Base-by-base conservation (phyloP, 2,329 filamentous ascomycete species). In the Ceratocystis colombiana region DNA sequence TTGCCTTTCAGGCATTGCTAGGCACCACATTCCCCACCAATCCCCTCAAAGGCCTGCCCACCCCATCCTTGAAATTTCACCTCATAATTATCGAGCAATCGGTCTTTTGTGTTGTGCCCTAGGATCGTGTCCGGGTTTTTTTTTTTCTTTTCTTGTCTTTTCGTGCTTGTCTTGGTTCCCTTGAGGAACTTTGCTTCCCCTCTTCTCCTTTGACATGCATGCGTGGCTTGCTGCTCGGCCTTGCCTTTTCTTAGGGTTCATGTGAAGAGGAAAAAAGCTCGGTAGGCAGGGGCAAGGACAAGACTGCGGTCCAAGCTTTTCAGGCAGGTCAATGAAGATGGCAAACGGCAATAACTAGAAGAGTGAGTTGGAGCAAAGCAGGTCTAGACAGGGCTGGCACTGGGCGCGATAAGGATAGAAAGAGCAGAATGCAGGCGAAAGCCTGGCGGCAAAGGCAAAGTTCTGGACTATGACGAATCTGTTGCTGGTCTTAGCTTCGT, bases 121-220 rank as follows among this genome's bases (percentile, higher is more conserved):
- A 41, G 37, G 37, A 41, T 41, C 37, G 10, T 41, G 37, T 12
- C 45, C 28, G 28, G 28, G 28, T 1, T 50, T 22, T 4, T 50
- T 50, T 50, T 2, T 50, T 3, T 8, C 20, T 20, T 5, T 50
- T 20, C 45, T 46, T 5, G 44, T 17, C 44, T 46, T 20, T 48
- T 20, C 45, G 3, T 20, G 45, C 20, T 3, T 10, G 37, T 41
- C 37, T 12, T 41, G 37, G 10, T 48, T 20, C 17, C 45, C 20
- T 10, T 25, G 5, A 30, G 53, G 53, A 30, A 30, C 12, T 57
- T 57, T 57, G 22, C 28, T 57, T 15, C 46, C 46, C 46, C 22
- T 57, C 53, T 17, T 57, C 55, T 37, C 55, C 55, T 59, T 59
- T 59, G 55, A 59, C 55, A 30, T 59, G 55, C 55, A 59, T 57